A percentile compares a stretch with the other conserved stretches of the same genome.
phyloP scores from a whole-genome alignment of 495 filamentous ascomycete species.

The Podospora anserina region DNA sequence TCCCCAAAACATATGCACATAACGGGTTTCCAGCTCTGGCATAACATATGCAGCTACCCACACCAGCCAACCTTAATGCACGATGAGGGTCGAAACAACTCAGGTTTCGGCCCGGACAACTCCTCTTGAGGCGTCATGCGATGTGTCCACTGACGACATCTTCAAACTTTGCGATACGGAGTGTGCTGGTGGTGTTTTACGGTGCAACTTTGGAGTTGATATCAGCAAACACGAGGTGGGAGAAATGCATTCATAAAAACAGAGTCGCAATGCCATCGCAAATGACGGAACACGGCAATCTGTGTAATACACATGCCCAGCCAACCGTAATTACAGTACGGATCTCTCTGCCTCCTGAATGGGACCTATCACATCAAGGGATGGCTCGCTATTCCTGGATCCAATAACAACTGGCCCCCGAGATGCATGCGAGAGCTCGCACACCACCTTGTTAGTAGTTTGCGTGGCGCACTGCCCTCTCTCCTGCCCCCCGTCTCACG shows the following conservation, averaged over 20 bases:
- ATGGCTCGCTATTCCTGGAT: slow-evolving; percentile 1
- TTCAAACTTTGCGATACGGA: not conserved
- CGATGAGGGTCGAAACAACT: not conserved
- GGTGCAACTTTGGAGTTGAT: not conserved
- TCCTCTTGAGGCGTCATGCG: not conserved
- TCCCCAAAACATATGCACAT: not conserved
- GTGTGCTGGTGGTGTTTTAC: not conserved
- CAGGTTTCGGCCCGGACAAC: not conserved
- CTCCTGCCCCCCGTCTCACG: not conserved
- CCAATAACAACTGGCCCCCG: slow-evolving; percentile 4
- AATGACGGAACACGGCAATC: not conserved
- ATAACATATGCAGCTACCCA: not conserved
- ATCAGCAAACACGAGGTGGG: not conserved
- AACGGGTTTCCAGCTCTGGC: not conserved
- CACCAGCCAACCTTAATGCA: not conserved
- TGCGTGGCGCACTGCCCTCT: not conserved
- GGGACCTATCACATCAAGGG: not conserved
- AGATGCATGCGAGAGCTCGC: not conserved
- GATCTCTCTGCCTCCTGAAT: not conserved
- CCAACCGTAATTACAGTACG: not conserved
- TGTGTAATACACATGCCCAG: not conserved
- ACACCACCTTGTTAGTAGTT: slow-evolving; percentile 1
- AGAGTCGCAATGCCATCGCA: not conserved
- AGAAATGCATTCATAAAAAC: not conserved
- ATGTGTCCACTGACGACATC: not conserved